A percentile compares a stretch with the other conserved stretches of the same genome.
These are phyloP conservation scores for Lavandula angustifolia DNA, from an alignment of 257 asterid species.

Conservation along the genomic window DNA sequence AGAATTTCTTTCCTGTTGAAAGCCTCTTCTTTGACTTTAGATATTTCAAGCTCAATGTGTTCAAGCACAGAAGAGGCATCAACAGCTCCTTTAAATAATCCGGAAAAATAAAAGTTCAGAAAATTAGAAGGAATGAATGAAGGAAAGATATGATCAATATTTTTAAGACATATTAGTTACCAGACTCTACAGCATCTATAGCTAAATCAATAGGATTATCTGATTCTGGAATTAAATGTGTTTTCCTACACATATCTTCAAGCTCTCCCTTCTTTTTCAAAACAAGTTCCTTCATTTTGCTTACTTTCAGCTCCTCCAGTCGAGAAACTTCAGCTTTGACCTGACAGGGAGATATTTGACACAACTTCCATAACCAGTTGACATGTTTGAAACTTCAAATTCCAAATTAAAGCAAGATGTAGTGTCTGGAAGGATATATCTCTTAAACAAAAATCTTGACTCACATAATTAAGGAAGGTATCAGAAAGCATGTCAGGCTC, in stretches of 20 bases:
- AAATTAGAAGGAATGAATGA: slow-evolving; percentile 27
- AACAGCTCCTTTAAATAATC: slow-evolving; percentile 57
- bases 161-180: slow-evolving; percentile 40
- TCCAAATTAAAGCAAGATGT: slow-evolving; percentile 17
- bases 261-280: slow-evolving; percentile 87
- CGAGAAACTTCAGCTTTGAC: slow-evolving; percentile 86
- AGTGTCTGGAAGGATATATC: neutral
- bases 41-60: slow-evolving; percentile 87
- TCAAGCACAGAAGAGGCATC: slow-evolving; percentile 86
- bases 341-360: slow-evolving; percentile 40
- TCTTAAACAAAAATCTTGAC: slow-evolving; percentile 30
- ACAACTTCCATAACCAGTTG: slow-evolving; percentile 28
- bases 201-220: slow-evolving; percentile 59
- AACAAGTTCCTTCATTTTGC: slow-evolving; percentile 97
- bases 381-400: slow-evolving; percentile 9
- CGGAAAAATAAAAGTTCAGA: slow-evolving; percentile 1
- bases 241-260: slow-evolving; percentile 80
- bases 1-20: slow-evolving; percentile 88
- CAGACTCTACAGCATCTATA: slow-evolving; percentile 85
- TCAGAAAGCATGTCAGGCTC: slow-evolving; percentile 83
- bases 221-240: slow-evolving; percentile 72
- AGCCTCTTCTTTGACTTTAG: slow-evolving; percentile 87
- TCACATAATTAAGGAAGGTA: slow-evolving; percentile 64
- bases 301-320: slow-evolving; percentile 81
- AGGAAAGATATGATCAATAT: slow-evolving; percentile 16